phyloP scores from a whole-genome alignment of 2,329 filamentous ascomycete species.

The Byssothecium circinans region DNA sequence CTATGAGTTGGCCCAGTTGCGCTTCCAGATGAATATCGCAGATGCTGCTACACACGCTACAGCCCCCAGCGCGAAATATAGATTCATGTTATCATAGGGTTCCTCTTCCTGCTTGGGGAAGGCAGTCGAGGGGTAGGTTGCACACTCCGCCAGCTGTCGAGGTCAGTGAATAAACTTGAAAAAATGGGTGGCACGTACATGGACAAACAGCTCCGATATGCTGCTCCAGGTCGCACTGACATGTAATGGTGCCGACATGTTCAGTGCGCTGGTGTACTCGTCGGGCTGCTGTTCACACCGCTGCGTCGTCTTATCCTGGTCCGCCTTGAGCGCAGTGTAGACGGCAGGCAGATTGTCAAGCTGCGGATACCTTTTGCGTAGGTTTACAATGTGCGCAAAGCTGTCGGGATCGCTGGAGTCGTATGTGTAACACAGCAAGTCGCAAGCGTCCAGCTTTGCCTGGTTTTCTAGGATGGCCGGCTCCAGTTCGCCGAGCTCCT shows the following conservation, averaged over 20 bases:
- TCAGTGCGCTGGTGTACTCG: constrained; percentile 79
- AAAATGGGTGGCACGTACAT: constrained; percentile 36
- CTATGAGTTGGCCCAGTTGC: constrained; percentile 30
- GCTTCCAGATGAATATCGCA: constrained; percentile 63
- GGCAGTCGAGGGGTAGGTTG: constrained; percentile 82
- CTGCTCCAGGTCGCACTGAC: constrained; percentile 94
- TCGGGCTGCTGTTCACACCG: constrained; percentile 85
- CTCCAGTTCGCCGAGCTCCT: constrained; percentile 94
- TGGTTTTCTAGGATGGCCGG: constrained; percentile 91
- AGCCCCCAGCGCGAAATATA: constrained; percentile 84
- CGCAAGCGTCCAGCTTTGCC: constrained; percentile 86
- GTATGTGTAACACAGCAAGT: constrained; percentile 92
- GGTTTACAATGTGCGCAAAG: constrained; percentile 84
- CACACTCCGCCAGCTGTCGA: constrained; percentile 76
- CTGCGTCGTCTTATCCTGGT: constrained; percentile 96
- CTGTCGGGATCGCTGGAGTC: constrained; percentile 97
- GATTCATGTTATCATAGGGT: constrained; percentile 75
- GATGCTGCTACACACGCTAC: constrained; percentile 61
- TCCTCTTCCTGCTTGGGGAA: constrained; percentile 92
- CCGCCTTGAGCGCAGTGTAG: constrained; percentile 91
- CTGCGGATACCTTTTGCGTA: constrained; percentile 77
- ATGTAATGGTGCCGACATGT: constrained; percentile 89
- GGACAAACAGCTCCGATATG: constrained; percentile 91
- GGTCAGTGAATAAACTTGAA: constrained; percentile 17
- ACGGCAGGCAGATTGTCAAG: constrained; percentile 88